Conservation (phyloP, 208 protist genomes). For the Leptomonas pyrrhocoris region DNA sequence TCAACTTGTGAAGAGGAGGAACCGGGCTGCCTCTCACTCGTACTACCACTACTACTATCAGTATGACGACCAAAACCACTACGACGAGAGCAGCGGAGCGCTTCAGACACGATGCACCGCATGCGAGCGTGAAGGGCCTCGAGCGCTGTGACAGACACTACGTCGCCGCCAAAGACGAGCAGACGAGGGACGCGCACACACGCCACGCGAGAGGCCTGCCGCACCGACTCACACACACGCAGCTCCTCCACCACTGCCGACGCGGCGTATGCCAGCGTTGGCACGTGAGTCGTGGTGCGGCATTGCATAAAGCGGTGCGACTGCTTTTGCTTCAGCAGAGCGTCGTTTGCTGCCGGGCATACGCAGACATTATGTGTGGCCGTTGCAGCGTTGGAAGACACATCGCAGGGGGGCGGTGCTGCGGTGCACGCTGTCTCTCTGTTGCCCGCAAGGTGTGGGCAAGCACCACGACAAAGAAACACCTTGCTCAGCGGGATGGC, state of each 20-base stretch:
- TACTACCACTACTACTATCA: not conserved
- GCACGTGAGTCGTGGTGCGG: not conserved
- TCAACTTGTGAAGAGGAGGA: not conserved
- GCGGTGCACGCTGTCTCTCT: not conserved
- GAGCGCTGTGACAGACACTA: constrained; percentile 75
- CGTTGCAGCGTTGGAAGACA: not conserved
- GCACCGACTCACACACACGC: constrained; percentile 5
- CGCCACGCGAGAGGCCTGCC: not conserved
- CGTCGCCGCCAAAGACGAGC: constrained; percentile 86
- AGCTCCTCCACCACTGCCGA: not conserved
- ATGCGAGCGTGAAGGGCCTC: constrained; percentile 75
- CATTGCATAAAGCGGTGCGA: not conserved
- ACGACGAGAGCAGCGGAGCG: constrained; percentile 15
- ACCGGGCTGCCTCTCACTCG: no score
- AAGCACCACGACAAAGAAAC: not conserved
- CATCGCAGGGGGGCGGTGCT: not conserved
- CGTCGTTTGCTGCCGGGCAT: not conserved
- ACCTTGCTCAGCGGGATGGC: constrained; percentile 21
- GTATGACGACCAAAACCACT: not conserved
- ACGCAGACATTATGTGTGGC: not conserved
- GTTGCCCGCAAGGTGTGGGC: not conserved
- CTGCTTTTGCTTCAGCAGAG: not conserved
- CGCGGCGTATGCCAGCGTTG: not conserved
- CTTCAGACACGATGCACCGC: constrained; percentile 39
- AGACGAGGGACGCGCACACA: constrained; percentile 59